Evolutionary conservation across 176 grass and related monocot genomes (phyloP), one percentile per base, ranked within the genome.

Genomic region (Typha latifolia): DNA sequence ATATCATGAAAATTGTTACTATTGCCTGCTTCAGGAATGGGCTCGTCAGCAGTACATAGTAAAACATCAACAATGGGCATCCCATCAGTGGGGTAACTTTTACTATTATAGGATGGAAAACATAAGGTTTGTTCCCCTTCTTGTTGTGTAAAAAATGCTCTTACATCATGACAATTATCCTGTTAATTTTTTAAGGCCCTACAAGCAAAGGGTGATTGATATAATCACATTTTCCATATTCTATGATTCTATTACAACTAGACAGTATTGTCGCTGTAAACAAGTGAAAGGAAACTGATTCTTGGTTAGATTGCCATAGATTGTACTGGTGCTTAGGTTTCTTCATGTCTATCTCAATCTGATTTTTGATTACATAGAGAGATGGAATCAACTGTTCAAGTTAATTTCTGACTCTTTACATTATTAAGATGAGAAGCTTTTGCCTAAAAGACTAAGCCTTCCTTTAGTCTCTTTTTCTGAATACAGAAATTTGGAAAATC

Each of bases 81-180:
- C 94, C 21, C 94, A 99, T 59, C 89, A 93, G 70, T 99, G 94
- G 94, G 94, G 94, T 71, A 99, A 99, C 72, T 99, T 99, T 69
- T 93, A 90, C 73, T 99, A 99, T 82, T 99, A 93, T 64, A 88
- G 83, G 66, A 93, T 97, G 94, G 84, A 90, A 50, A 93, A 79
- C 67, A 99, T 99, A 76, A 90, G 94, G 94, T 99, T 24, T 71
- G 63, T 71, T 32, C 20, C 49, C 53, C 10, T 71, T 61, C 64
- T 72, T 61, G 3, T 70, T 23, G 62, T 72, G 2, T 12, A n/a
- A 47, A 3, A 9, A 19, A 57, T 57, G 2, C 18, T 19, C 16
- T 20, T 9, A 20, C 53, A 57, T n/a, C 51, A n/a, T 15, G 16
- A 19, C 20, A 57, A 57, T 57, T 16, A 20, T 57, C 15, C n/a